Base-by-base conservation (phyloP, 2,329 filamentous ascomycete genomes). In the Sclerotinia subarctica region DNA sequence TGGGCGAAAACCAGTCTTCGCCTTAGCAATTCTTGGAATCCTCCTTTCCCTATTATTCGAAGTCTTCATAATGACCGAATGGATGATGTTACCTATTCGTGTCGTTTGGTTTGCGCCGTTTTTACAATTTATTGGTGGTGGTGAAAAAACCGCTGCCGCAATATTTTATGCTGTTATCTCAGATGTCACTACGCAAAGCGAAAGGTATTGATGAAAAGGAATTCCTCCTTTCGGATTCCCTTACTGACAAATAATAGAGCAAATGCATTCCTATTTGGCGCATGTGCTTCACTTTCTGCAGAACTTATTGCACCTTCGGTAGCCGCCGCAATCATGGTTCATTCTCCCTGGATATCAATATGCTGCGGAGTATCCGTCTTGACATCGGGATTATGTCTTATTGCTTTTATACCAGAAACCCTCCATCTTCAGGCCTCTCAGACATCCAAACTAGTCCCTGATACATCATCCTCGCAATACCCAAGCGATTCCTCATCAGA, bases 301-400 rank as follows among this genome's bases (percentile, higher is more conserved):
- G 77, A 78, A 38, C 69, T 81, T 7, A 67, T 80, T 42, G 78
- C 78, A 3, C 80, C 80, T 0, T 74, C 79, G 1, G 52, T 81
- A 3, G 76, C 79, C 4, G 77, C 77, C 2, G 69, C 73, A 26
- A 73, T 81, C 66, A 81, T 81, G 79, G 64, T 68, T 15, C 66
- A 60, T 53, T 75, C 73, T 24, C 70, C 73, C 5, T 76, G 74
- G 73, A 68, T 76, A 24, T 68, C 75, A n/a, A 38, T 74, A 35
- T 42, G 71, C 8, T 24, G 73, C 10, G 75, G 76, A 5, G 8
- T 71, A 1, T 38, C 26, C 15, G 53, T 70, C 1, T 38, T 75
- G 5, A 26, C 70, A 13, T 49, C 70, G 1, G 76, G 74, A 21
- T 65, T 67, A 8, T 52, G 68, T 26, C 63, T 75, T 32, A 69